Evolutionary conservation across 345 rosid genomes (phyloP), one percentile per base, ranked within the genome.

Genomic region (Euphorbia pulcherrima): DNA sequence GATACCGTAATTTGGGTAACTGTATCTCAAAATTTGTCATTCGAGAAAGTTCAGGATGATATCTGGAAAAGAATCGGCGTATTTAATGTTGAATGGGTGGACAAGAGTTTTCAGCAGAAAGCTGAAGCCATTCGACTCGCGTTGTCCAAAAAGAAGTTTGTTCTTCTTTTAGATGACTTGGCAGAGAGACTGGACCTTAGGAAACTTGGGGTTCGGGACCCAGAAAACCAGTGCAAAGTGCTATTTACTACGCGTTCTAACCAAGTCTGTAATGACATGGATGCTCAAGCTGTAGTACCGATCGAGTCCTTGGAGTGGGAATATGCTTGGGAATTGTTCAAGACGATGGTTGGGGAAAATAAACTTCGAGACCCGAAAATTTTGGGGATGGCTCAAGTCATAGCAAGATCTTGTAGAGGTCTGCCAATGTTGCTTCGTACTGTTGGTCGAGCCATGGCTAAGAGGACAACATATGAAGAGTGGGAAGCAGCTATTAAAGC

Each of bases 51-150:
- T 68, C 85, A 76, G 33, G 79, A 79, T 20, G 71, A 75, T 5
- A 73, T 82, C 16, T 55, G 78, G 2, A 75, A 75, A 69, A 72
- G 72, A 68, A 74, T 80, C 60, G 77, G 81, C 60, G 64, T 77
- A 71, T 71, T 70, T 21, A 69, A 77, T 18, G 68, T 24, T 18
- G 8, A 72, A 12, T 74, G 81, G 81, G 58, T 70, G 41, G 69
- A 73, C n/a, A 77, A 81, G 65, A 53, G 70, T 14, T 63, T 53
- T 6, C 12, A 4, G 10, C 28, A 53, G 11, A 53, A 44, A 44
- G 48, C 48, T 17, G 13, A 44, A 44, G 48, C 48, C 48, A 44
- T 44, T 8, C 16, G 1, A 9, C 3, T 9, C 13, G 2, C 13
- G 48, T 44, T 44, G 16, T 8, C 16, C 10, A 3, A 44, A 14